Evolutionary conservation across 129 eudicot species (phyloP).

Genomic region (Rutidosis leptorrhynchoides): DNA sequence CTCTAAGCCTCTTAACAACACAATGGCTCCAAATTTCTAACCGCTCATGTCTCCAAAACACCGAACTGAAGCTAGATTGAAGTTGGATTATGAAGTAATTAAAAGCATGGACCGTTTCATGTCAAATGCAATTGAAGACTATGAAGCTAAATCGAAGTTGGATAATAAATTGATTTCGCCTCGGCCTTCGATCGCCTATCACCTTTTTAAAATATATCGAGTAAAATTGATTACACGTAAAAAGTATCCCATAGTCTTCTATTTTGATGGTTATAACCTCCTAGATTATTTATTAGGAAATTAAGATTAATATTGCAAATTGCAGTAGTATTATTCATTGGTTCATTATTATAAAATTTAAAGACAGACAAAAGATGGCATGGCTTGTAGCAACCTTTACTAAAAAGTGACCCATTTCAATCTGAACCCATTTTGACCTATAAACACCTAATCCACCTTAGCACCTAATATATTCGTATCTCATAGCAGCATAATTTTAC

Average conservation of each 20-base stretch:
- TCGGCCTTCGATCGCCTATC: too few species aligned
- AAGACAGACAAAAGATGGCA: neutral
- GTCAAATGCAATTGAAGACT: too few species aligned
- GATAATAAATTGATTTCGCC: too few species aligned
- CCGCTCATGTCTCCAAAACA: too few species aligned
- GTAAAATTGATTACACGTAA: neutral
- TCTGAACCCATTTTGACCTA: neutral
- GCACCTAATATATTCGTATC: neutral
- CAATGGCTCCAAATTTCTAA: too few species aligned
- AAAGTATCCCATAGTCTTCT: neutral
- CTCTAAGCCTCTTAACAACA: too few species aligned
- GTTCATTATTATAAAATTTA: neutral
- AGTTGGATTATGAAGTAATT: too few species aligned
- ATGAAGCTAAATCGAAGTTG: too few species aligned
- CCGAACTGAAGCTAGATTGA: too few species aligned
- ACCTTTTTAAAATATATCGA: too few species aligned
- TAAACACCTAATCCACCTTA: slow-evolving; percentile 9
- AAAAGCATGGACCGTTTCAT: too few species aligned
- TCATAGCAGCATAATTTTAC: neutral
- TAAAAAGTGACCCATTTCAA: neutral
- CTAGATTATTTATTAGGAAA: neutral
- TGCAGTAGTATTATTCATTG: neutral
- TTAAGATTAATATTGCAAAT: neutral
- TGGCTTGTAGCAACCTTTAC: neutral
- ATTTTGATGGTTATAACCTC: neutral